These are phyloP conservation scores for Stipa capillata DNA, from an alignment of 176 grass and related monocot genomes.

Conservation along the genomic window DNA sequence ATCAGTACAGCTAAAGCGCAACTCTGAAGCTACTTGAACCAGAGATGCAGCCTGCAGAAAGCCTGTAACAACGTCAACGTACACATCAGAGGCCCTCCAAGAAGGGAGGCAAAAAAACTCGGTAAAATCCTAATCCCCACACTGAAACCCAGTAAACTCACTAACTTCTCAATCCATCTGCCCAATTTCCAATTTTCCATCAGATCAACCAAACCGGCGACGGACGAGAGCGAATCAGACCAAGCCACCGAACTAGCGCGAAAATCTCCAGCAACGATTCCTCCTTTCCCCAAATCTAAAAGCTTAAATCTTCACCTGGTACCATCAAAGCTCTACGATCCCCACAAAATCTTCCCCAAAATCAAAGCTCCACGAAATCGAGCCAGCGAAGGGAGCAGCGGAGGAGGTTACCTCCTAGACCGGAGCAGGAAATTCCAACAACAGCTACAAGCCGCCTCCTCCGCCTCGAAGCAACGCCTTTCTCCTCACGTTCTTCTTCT, in stretches of 20 bases:
- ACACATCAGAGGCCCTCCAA: not conserved
- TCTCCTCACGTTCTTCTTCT: not conserved
- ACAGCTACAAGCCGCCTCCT: not conserved
- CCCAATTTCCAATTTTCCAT: not conserved
- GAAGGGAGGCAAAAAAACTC: not conserved
- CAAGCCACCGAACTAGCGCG: not conserved
- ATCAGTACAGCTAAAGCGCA: not conserved
- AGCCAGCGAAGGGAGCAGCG: not conserved
- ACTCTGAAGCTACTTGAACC: not conserved
- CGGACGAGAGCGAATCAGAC: not conserved
- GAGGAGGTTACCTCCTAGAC: slow-evolving; percentile 39
- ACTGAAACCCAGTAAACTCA: not conserved
- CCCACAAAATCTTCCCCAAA: not conserved
- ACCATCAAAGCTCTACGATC: not conserved
- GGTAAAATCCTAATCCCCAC: not conserved
- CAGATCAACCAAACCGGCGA: slow-evolving; percentile 33
- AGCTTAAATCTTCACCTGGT: not conserved
- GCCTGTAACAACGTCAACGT: not conserved
- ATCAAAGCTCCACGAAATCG: not conserved
- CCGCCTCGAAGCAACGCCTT: not conserved
- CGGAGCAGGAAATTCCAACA: not conserved
- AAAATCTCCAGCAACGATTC: not conserved
- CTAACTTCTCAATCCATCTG: not conserved
- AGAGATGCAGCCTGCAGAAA: not conserved
- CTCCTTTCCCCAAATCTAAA: not conserved